A percentile compares a stretch with the other conserved stretches of the same genome.
Evolutionary conservation across 2,329 filamentous ascomycete species (phyloP).

Genomic region (Colletotrichum viniferum): DNA sequence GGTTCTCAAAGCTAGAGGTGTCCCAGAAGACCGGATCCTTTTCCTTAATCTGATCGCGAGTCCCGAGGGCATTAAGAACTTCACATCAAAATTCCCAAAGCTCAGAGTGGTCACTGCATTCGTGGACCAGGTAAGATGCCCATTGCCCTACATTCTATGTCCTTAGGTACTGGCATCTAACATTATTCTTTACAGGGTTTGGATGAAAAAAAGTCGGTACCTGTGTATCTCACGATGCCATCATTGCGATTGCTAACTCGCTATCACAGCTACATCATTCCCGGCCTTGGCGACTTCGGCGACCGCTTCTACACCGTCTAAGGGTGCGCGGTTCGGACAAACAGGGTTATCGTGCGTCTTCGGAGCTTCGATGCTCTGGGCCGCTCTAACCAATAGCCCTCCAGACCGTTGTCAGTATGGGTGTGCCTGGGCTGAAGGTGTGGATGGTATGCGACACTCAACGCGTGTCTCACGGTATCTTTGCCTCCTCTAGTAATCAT

Average conservation of each 20-base stretch:
- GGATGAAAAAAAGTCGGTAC: constrained; percentile 90
- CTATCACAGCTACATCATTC: constrained; percentile 84
- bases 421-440: neutral
- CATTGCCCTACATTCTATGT: neutral
- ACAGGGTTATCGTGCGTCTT: neutral
- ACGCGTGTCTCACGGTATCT: neutral
- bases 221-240: constrained; percentile 7
- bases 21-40: constrained; percentile 92
- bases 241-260: constrained; percentile 37
- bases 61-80: constrained; percentile 87
- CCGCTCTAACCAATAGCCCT: neutral
- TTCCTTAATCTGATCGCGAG: constrained; percentile 99
- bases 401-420: neutral
- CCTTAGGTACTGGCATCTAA: neutral
- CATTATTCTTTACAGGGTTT: constrained; percentile 62
- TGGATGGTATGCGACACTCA: neutral
- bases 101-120: constrained; percentile 94
- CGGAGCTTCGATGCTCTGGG: neutral
- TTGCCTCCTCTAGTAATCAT: constrained; percentile 52
- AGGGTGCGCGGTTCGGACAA: constrained; percentile 16
- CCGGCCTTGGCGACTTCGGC: constrained; percentile 92
- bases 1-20: constrained; percentile 85
- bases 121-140: constrained; percentile 73
- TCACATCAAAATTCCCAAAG: constrained; percentile 87
- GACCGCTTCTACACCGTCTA: constrained; percentile 94